Base-by-base conservation (phyloP, 176 grass and related monocot genomes). In the Hyparrhenia diplandra region DNA sequence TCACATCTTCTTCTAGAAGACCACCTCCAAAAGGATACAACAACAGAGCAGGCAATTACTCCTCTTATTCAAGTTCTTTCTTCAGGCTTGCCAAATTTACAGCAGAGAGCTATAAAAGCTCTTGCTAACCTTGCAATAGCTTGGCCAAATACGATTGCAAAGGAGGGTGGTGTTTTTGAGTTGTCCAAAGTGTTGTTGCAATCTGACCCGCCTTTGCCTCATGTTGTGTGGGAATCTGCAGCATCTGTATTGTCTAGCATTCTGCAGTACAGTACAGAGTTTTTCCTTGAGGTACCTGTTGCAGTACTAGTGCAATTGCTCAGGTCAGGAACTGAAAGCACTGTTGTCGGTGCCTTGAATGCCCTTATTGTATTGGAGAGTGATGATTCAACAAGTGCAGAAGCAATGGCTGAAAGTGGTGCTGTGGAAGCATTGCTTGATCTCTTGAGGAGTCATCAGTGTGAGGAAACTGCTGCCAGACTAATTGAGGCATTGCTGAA, bases 131-230 rank as follows among this genome's bases (percentile, higher is more conserved):
- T 99, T 88, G 84, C 91, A 71, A 82, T 99, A 84, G 87, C 89
- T 67, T 99, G 97, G 93, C 91, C 97, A 88, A 99, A 99, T 88
- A 92, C 97, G 64, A 96, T 99, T 84, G 97, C 97, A 41, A 99
- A 99, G 81, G 93, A 96, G 80, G 93, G 97, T 62, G 97, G 97
- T 74, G 97, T 99, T 64, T 93, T 93, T 80, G 93, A 99, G 82
- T 69, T 99, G 69, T 99, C 97, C 20, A 99, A 99, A 85, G 97
- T 96, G 39, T 68, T 99, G 78, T 80, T 99, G 79, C 97, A 99
- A 85, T 78, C 87, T 77, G 97, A 99, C 52, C 85, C 89, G 28
- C 93, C 97, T 39, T 96, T 99, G 90, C 93, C 97, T 82, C 88
- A 96, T 88, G 93, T 95, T 10, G 82, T 99, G 75, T 99, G 97